phyloP scores from a whole-genome alignment of 2,329 filamentous ascomycete genomes.

The Amauroascus verrucosus region DNA sequence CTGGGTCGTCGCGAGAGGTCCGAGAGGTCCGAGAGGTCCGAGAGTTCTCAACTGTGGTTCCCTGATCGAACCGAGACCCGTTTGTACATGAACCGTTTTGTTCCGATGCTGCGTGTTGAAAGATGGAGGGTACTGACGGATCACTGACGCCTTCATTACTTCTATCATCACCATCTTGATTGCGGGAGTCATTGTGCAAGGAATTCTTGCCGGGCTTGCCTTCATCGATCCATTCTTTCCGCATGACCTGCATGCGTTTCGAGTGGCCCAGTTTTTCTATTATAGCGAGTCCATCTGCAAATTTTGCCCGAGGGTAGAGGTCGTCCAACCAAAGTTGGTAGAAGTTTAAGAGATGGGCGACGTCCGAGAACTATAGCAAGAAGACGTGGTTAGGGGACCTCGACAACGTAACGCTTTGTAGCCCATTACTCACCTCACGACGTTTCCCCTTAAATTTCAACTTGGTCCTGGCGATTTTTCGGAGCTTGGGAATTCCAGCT shows the following conservation, averaged over 20 bases:
- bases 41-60: background rate
- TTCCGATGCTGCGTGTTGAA: background rate
- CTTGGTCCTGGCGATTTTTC: slow-evolving; percentile 56
- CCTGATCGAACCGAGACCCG: background rate
- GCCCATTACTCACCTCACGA: slow-evolving; percentile 56
- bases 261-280: slow-evolving; percentile 90
- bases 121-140: background rate
- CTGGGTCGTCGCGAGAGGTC: background rate
- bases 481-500: slow-evolving; percentile 72
- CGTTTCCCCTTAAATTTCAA: slow-evolving; percentile 85
- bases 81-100: background rate
- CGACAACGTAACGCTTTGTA: background rate
- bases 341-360: slow-evolving; percentile 68
- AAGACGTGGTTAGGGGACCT: background rate
- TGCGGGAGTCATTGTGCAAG: background rate
- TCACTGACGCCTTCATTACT: background rate
- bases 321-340: slow-evolving; percentile 98
- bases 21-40: background rate
- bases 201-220: slow-evolving; percentile 28
- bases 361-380: slow-evolving; percentile 62
- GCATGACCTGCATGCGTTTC: slow-evolving; percentile 61
- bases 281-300: slow-evolving; percentile 77
- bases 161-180: background rate
- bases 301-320: slow-evolving; percentile 87
- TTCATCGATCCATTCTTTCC: slow-evolving; percentile 77